Base-by-base conservation (phyloP, 345 rosid species). In the Jatropha curcas region DNA sequence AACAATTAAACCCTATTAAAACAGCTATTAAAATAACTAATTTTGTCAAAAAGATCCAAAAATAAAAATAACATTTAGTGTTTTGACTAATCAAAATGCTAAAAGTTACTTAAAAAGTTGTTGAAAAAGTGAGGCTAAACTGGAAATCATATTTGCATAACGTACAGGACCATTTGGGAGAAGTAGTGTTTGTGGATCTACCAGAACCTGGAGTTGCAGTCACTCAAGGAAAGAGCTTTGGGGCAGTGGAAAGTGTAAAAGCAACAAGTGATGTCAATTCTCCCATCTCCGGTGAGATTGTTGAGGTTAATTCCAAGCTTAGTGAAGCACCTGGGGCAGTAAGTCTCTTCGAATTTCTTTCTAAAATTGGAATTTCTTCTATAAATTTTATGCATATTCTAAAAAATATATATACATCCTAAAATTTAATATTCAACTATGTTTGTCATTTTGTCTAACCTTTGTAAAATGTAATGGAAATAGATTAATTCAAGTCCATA, bases 201-300 rank as follows among this genome's bases (percentile, higher is more conserved):
- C 99, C 94, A 0, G 98, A 92, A 45, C 12, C 68, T 0, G 94
- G 89, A 6, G 76, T 27, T 31, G 34, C 91, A 67, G 96, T 88
- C 45, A 70, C 48, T 68, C 72, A 86, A 80, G 98, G 88, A 0
- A 68, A 80, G 48, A 76, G 87, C 80, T 95, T 95, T 79, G 98
- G 97, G 73, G 97, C 97, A 4, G 95, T 95, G 67, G 99, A 92
- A 57, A 92, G 98, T 86, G 99, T 92, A 55, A 92, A 91, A 72
- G 98, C 99, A 66, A 92, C 97, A 35, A 95, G 99, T 80, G 98
- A 95, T 80, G 65, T 92, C 48, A 81, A 86, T 65, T 91, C 92
- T n/a, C 99, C 98, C 11, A 84, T 92, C 81, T 89, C 97, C 13
- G 98, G 98, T 71, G 91, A 91, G 74, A 50, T 95, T 78, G 73